These are phyloP conservation scores for Trypanosoma grayi DNA, from an alignment of 208 protist species.

Conservation along the genomic window DNA sequence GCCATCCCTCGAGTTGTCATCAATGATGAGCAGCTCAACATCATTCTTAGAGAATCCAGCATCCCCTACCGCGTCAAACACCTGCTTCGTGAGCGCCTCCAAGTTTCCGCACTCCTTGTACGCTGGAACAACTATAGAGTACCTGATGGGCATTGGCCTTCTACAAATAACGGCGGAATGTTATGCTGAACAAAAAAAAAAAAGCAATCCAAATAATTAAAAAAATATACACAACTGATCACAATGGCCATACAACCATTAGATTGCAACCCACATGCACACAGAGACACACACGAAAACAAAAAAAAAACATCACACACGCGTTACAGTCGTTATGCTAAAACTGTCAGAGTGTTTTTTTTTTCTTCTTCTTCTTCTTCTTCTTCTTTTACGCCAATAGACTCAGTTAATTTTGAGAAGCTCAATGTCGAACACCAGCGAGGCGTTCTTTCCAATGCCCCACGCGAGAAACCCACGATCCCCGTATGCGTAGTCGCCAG, in stretches of 20 bases:
- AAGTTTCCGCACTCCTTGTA: conserved; percentile 89
- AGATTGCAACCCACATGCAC: too few species aligned
- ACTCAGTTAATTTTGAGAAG: conserved; percentile 63
- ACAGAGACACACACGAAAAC: too few species aligned
- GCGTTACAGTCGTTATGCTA: too few species aligned
- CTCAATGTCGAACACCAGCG: conserved; percentile 89
- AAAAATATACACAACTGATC: too few species aligned
- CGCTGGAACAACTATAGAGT: conserved; percentile 81
- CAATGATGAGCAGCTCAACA: conserved; percentile 83
- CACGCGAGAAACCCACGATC: conserved; percentile 84
- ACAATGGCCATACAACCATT: too few species aligned
- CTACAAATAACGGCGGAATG: too few species aligned
- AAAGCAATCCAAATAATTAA: too few species aligned
- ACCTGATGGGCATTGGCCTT: conserved; percentile 34
- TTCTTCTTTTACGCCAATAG: too few species aligned
- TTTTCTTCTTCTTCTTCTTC: too few species aligned
- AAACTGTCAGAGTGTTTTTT: too few species aligned
- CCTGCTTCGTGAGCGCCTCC: conserved; percentile 60
- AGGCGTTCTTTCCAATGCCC: conserved; percentile 76
- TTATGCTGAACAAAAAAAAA: too few species aligned
- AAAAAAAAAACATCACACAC: too few species aligned
- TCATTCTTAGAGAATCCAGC: conserved; percentile 33
- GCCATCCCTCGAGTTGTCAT: conserved; percentile 90
- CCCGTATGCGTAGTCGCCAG: conserved; percentile 86
- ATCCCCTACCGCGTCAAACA: conserved; percentile 62